Conservation (phyloP, 192 early-diverging fungal genomes). For the Coemansia erecta region DNA sequence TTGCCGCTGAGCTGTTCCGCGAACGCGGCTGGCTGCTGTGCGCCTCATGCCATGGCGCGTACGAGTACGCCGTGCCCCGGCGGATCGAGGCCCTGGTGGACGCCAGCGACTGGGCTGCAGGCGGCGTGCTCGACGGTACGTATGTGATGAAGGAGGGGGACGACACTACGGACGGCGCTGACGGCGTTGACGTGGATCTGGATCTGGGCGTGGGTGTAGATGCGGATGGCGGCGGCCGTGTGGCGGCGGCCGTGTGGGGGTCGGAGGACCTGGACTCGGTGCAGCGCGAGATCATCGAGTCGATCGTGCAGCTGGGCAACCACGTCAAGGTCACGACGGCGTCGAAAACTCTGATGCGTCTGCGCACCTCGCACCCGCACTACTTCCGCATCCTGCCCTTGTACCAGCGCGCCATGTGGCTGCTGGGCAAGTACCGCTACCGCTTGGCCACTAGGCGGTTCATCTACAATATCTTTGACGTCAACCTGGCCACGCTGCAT, state of each 20-base stretch:
- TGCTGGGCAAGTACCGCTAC: constrained; percentile 52
- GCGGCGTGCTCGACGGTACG: constrained; percentile 32
- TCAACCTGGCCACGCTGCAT: constrained; percentile 40
- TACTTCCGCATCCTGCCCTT: constrained; percentile 47
- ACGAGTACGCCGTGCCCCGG: constrained; percentile 48
- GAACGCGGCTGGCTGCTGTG: constrained; percentile 48
- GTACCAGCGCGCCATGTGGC: constrained; percentile 32
- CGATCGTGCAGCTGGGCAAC: constrained; percentile 46
- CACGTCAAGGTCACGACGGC: constrained; percentile 43
- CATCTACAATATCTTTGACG: constrained; percentile 51
- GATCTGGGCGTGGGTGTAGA: no score
- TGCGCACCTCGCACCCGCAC: constrained; percentile 53
- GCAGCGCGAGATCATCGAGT: constrained; percentile 48
- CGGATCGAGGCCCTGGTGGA: constrained; percentile 35
- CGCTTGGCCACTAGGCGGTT: constrained; percentile 43
- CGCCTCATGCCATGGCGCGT: constrained; percentile 44
- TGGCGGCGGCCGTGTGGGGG: no score
- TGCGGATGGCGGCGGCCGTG: no score
- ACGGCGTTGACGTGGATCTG: no score
- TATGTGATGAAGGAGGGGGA: constrained; percentile 18
- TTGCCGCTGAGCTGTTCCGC: constrained; percentile 47
- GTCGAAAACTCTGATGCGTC: constrained; percentile 44
- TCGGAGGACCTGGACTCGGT: constrained; percentile 44
- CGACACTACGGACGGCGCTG: constrained; percentile 4
- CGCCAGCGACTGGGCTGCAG: constrained; percentile 36